Base-by-base conservation (phyloP, 257 asterid genomes). In the Echium plantagineum region DNA sequence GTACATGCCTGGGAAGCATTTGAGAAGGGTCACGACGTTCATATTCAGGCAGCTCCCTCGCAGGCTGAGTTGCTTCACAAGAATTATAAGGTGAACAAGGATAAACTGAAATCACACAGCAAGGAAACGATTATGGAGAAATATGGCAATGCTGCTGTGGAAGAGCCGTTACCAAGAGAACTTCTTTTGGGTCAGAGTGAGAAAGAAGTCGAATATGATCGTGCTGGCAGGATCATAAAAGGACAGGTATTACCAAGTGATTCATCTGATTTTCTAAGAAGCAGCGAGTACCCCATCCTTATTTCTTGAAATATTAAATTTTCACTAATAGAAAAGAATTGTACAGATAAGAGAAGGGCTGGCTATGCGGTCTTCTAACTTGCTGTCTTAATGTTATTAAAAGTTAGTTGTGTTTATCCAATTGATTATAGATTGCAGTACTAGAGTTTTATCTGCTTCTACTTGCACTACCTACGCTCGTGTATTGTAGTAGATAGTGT, bases 41-140 rank as follows among this genome's bases (percentile, higher is more conserved):
- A 93, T 69, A 83, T 84, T 94, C 98, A 93, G 85, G 97, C 97
- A 10, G 97, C 98, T 75, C 98, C 98, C 9, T 89, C 98, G 9
- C 97, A 93, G 79, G 98, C 97, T 57, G 98, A 93, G 61, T 69
- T 93, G 73, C 94, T 93, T 51, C 77, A 81, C 63, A 93, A 84
- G 62, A 93, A 83, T 64, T 93, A 76, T 77, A 84, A 72, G 78
- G 55, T 93, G 66, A 89, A 76, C 64, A 86, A 89, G 78, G 96
- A 89, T 73, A 82, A 81, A 69, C 60, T 91, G 72, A 85, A 91
- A 80, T 75, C 70, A 63, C 98, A 88, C 4, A 81, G 89, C 21
- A 91, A 84, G 81, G 97, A 84, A 42, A 85, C 74, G 26, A 81
- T 93, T 63, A 86, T 81, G 91, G 91, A 85, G 74, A 93, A 83